Base-by-base conservation (phyloP, 2,329 filamentous ascomycete species). In the Colletotrichum abscissum region DNA sequence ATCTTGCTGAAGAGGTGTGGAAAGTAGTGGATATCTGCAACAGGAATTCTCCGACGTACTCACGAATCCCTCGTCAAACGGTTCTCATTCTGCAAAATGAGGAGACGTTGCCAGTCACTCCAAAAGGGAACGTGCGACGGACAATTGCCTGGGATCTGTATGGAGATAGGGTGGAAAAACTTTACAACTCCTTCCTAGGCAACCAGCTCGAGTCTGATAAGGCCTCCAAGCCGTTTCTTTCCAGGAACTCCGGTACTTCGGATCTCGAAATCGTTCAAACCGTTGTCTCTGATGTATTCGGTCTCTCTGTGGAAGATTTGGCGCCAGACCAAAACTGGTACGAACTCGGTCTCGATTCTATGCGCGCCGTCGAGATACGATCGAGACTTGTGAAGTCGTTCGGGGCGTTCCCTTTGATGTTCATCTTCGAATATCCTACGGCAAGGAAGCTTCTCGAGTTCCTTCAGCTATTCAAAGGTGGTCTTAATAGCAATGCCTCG, bases 341-440 rank as follows among this genome's bases (percentile, higher is more conserved):
- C 38, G 69, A 30, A n/a, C 57, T 72, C 1, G 69, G 69, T 4
- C 69, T 72, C 2, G 69, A 72, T 33, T 72, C 69, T 6, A 38
- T 72, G 2, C 26, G 49, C 2, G 69, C 69, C 1, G 65, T 72
- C 6, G 42, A 68, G 1, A 24, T 72, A 4, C 69, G 69, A 3
- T 57, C 69, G 14, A 46, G 11, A 28, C 49, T 72, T 5, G 58
- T 69, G 9, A 42, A 33, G 38, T 24, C 52, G 4, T 63, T 69
- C 22, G 69, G 69, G 2, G 63, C n/a, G 16, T 72, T 72, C 4
- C 69, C 69, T 2, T 16, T 72, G 22, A 69, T 72, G 69, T 72
- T 72, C 38, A 26, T 72, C 2, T 69, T 72, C 14, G 69, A 69
- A 33, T 72, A 63, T 12, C 69, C 69, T 3, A 59, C 65, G 9